A percentile compares a stretch with the other conserved stretches of the same genome.
Conservation (phyloP, 2,329 filamentous ascomycete species). For the Penicillium paneum region DNA sequence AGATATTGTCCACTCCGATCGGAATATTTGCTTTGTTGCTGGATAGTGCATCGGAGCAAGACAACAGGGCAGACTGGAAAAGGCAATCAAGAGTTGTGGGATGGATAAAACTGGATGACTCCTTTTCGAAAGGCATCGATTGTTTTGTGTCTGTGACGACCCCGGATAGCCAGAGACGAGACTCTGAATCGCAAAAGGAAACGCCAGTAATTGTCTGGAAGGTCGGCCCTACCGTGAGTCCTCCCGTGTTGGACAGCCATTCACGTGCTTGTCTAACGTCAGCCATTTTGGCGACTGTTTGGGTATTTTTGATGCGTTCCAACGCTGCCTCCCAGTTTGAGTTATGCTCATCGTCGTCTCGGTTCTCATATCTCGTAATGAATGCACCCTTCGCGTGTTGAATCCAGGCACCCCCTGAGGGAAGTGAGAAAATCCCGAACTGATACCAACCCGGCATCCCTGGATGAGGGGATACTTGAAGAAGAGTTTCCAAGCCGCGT, state of each 20-base stretch:
- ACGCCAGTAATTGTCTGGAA: constrained; percentile 16
- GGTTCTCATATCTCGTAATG: constrained; percentile 6
- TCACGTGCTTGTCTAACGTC: constrained; percentile 17
- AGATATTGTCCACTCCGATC: constrained; percentile 19
- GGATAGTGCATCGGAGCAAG: constrained; percentile 14
- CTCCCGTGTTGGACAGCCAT: constrained; percentile 22
- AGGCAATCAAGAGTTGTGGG: constrained; percentile 23
- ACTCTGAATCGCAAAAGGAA: constrained; percentile 12
- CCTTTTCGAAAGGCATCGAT: constrained; percentile 18
- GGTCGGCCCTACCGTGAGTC: constrained; percentile 15
- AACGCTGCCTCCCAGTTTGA: constrained; percentile 14
- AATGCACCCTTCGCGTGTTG: constrained; percentile 21
- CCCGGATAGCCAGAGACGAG: constrained; percentile 14
- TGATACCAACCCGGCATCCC: constrained; percentile 20
- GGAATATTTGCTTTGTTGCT: constrained; percentile 20
- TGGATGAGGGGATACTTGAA: constrained; percentile 16
- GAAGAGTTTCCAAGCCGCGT: constrained; percentile 17
- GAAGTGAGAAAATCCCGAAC: constrained; percentile 20
- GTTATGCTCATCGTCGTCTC: constrained; percentile 2
- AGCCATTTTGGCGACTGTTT: constrained; percentile 8
- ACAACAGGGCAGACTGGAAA: constrained; percentile 22
- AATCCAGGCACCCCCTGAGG: constrained; percentile 18
- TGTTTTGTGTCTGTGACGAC: constrained; percentile 16
- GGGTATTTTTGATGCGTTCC: constrained; percentile 17
- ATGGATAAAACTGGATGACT: constrained; percentile 18